phyloP scores from a whole-genome alignment of 2,329 filamentous ascomycete species.

The Leptographium radiaticola region DNA sequence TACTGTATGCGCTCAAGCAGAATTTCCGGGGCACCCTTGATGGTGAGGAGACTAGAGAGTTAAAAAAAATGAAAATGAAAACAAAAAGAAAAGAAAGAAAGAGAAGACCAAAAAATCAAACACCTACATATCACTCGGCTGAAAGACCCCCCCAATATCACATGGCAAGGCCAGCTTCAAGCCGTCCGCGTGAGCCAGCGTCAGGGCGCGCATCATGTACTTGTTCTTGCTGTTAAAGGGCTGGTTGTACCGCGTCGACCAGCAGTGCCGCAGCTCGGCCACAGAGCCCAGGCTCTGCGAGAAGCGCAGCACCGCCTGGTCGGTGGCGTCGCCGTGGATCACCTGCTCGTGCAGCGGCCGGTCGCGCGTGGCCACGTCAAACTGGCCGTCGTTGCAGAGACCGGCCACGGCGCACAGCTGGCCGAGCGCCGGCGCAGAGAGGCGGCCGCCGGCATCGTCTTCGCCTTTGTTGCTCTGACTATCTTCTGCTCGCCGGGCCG shows the following conservation, averaged over 20 bases:
- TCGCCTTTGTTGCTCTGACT: too few species aligned
- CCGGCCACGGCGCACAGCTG: slow-evolving; percentile 50
- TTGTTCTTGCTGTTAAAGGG: slow-evolving; percentile 79
- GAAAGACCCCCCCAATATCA: slow-evolving; percentile 21
- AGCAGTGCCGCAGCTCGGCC: slow-evolving; percentile 44
- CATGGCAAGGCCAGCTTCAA: slow-evolving; percentile 24
- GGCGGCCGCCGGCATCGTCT: slow-evolving; percentile 12
- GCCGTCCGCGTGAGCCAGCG: slow-evolving; percentile 25
- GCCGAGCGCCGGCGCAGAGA: slow-evolving; percentile 23
- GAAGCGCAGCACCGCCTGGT: slow-evolving; percentile 61
- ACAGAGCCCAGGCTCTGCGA: slow-evolving; percentile 52
- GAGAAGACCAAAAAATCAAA: background rate
- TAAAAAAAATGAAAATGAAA: too few species aligned
- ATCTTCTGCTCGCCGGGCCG: too few species aligned
- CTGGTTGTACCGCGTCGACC: slow-evolving; percentile 54
- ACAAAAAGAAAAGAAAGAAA: background rate
- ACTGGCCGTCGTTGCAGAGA: slow-evolving; percentile 64
- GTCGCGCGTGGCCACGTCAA: slow-evolving; percentile 51
- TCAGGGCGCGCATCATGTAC: slow-evolving; percentile 58
- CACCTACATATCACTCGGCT: slow-evolving; percentile 23
- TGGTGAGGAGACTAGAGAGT: slow-evolving; percentile 40
- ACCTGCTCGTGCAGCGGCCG: slow-evolving; percentile 46
- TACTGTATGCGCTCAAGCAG: slow-evolving; percentile 50
- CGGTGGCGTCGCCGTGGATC: slow-evolving; percentile 64
- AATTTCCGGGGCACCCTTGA: slow-evolving; percentile 69